Evolutionary conservation across 1,284 basidiomycete species (phyloP).

Genomic region (Puccinia coronata): DNA sequence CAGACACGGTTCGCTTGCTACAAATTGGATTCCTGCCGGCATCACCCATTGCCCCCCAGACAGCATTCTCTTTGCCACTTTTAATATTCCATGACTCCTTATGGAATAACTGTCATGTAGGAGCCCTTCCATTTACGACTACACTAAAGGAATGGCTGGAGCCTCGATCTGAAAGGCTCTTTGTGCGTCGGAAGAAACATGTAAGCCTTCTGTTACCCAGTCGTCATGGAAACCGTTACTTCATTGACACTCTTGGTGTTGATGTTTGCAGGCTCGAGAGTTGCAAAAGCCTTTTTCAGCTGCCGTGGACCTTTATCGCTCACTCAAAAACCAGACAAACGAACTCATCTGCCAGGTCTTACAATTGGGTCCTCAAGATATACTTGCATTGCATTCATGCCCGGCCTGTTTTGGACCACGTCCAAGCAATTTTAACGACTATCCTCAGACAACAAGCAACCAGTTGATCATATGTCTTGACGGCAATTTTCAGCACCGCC

Average conservation of each 20-base stretch:
- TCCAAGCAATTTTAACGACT: neutral
- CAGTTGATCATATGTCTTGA: neutral
- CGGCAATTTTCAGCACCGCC: too few species aligned
- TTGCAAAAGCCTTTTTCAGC: too few species aligned
- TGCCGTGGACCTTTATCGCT: too few species aligned
- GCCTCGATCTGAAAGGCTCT: too few species aligned
- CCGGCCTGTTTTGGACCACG: neutral
- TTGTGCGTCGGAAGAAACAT: neutral
- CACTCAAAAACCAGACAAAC: neutral
- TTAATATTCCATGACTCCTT: too few species aligned
- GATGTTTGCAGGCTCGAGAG: neutral
- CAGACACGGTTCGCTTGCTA: neutral
- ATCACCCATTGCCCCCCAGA: neutral
- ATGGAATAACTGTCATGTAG: too few species aligned
- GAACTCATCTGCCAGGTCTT: neutral
- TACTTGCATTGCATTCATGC: neutral
- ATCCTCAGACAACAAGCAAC: neutral
- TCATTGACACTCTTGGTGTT: too few species aligned
- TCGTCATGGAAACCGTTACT: too few species aligned
- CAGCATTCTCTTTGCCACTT: neutral
- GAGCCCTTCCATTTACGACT: neutral
- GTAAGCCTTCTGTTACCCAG: neutral
- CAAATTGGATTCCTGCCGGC: neutral
- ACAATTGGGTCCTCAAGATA: too few species aligned
- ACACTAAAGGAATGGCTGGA: conserved; percentile 1